These are phyloP conservation scores for Scedosporium dehoogii DNA, from an alignment of 2,329 filamentous ascomycete species.

Conservation along the genomic window DNA sequence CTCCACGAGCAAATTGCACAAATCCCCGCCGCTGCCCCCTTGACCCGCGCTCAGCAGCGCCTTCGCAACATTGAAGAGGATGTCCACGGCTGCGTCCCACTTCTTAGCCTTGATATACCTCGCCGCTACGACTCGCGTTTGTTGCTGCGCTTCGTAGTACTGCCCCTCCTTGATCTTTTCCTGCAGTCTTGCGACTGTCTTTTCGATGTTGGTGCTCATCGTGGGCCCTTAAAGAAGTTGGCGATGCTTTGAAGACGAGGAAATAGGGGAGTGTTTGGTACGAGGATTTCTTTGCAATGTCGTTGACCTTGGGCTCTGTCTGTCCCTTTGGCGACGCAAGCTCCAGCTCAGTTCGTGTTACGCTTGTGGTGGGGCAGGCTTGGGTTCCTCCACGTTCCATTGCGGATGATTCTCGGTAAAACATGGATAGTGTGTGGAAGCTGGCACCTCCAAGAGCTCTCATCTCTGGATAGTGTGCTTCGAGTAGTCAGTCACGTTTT, in stretches of 20 bases:
- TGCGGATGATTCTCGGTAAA: slow-evolving; percentile 1
- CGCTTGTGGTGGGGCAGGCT: slow-evolving; percentile 1
- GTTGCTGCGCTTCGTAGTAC: slow-evolving; percentile 97
- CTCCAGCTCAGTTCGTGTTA: not conserved
- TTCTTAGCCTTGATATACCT: slow-evolving; percentile 85
- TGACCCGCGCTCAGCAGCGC: slow-evolving; percentile 86
- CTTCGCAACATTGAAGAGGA: slow-evolving; percentile 74
- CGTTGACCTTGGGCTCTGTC: not conserved
- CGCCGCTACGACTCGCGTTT: slow-evolving; percentile 88
- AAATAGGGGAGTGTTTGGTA: not conserved
- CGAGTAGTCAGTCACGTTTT: no score
- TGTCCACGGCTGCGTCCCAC: slow-evolving; percentile 77
- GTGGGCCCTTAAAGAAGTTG: not conserved
- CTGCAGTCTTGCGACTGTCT: slow-evolving; percentile 60
- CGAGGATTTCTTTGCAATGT: not conserved
- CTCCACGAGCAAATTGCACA: slow-evolving; percentile 79
- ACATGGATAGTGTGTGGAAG: not conserved
- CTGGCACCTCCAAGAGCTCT: not conserved
- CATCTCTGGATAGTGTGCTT: no score
- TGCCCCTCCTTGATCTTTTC: slow-evolving; percentile 83
- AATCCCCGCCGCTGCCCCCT: slow-evolving; percentile 82
- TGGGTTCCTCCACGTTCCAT: not conserved
- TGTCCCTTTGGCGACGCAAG: not conserved
- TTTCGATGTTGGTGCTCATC: slow-evolving; percentile 36
- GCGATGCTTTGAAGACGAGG: not conserved